Base-by-base conservation (phyloP, 1,284 basidiomycete genomes). In the Wolfiporia cocos region DNA sequence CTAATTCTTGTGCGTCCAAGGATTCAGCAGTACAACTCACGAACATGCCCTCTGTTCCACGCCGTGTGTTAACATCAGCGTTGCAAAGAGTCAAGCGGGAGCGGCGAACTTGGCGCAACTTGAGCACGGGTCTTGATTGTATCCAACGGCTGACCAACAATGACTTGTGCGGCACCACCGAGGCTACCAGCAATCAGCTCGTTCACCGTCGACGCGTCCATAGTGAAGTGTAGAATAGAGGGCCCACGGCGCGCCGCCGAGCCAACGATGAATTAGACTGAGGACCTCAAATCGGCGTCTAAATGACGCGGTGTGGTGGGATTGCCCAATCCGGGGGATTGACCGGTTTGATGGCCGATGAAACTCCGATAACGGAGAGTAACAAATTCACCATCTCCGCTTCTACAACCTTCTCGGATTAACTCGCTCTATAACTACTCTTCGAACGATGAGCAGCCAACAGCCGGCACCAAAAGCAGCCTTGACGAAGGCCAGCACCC, bases 71-170 rank as follows among this genome's bases (percentile, higher is more conserved):
- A 28, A 28, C 14, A 28, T 28, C 14, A 28, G 9, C 9, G 14
- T 7, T 14, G 26, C 9, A 14, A 28, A 28, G 9, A 48, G 43
- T 22, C 17, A 39, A 47, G 20, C 44, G 17, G 33, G 28, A 41
- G 33, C 35, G 57, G 52, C 56, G 49, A 50, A 86, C 86, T 78
- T n/a, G 86, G 82, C 26, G 84, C 81, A 54, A 80, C 78, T 59
- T 88, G 84, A 15, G 85, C 84, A 39, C 83, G 71, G 18, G 83
- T 86, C 69, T 93, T 94, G 59, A 95, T 67, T 1, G 91, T 94
- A 61, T 95, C 92, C 19, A 92, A 68, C 3, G 86, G 87, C 54
- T 92, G 91, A 2, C 92, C 92, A 26, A 91, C 82, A 7, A 95
- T 68, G 20, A 96, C 92, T 51, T 85, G 82, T 0, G 84, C 80